Percentiles rank a stretch among this genome's conserved stretches.
Conservation (phyloP, 2,329 filamentous ascomycete species). For the Neonectria punicea region DNA sequence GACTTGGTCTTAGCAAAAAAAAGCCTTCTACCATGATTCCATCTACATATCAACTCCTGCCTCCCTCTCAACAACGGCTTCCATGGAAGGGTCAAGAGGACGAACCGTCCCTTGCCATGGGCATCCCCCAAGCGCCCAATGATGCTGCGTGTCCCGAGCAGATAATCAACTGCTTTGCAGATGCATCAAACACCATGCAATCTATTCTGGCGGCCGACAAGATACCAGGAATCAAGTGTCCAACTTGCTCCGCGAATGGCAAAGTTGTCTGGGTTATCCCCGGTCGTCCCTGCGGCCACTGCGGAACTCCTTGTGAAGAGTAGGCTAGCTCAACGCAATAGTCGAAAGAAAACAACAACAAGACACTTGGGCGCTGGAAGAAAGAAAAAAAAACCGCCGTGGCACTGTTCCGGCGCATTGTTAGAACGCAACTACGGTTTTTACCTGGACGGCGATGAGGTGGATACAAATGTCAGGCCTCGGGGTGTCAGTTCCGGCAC, state of each 20-base stretch:
- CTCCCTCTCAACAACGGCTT: background rate
- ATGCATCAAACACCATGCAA: background rate
- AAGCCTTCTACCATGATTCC: slow-evolving; percentile 23
- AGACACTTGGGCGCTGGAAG: background rate
- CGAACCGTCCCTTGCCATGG: background rate
- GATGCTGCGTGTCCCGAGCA: background rate
- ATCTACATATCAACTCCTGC: slow-evolving; percentile 12
- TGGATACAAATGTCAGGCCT: background rate
- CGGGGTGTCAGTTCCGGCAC: background rate
- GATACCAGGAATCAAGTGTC: slow-evolving; percentile 63
- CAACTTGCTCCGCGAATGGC: slow-evolving; percentile 60
- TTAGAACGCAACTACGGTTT: background rate
- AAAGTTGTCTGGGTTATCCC: slow-evolving; percentile 67
- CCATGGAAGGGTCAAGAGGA: slow-evolving; percentile 4
- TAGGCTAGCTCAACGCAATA: background rate
- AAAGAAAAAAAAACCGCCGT: background rate
- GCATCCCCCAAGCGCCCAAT: slow-evolving; percentile 1
- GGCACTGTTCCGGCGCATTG: background rate
- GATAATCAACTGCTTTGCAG: background rate
- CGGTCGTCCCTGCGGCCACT: slow-evolving; percentile 61
- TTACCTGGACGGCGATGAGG: background rate
- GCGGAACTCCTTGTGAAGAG: slow-evolving; percentile 56
- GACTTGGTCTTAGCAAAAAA: slow-evolving; percentile 3
- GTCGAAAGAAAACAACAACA: background rate
- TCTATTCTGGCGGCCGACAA: slow-evolving; percentile 31